These are phyloP conservation scores for Leucocoprinus leucothites DNA, from an alignment of 768 basidiomycete genomes.

Conservation along the genomic window DNA sequence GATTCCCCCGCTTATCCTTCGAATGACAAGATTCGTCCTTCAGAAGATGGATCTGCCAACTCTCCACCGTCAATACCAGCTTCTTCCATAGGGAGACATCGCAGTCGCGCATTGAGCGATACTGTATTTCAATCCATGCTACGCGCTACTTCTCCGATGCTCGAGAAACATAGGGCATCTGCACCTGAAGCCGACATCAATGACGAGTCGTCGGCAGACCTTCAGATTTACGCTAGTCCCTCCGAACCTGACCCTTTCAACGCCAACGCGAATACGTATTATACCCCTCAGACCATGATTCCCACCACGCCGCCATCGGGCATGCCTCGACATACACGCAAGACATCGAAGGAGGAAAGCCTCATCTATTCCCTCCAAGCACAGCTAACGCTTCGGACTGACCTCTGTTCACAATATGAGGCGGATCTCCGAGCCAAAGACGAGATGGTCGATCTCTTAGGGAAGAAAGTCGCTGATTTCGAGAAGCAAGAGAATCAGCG, in stretches of 20 bases:
- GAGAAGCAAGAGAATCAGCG: slow-evolving; percentile 68
- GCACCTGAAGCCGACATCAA: slow-evolving; percentile 63
- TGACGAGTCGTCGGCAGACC: slow-evolving; percentile 47
- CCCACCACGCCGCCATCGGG: slow-evolving; percentile 60
- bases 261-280: slow-evolving; percentile 70
- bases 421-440: slow-evolving; percentile 71
- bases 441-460: slow-evolving; percentile 63
- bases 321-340: slow-evolving; percentile 44
- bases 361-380: slow-evolving; percentile 72
- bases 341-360: slow-evolving; percentile 68
- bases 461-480: slow-evolving; percentile 45
- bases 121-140: slow-evolving; percentile 60
- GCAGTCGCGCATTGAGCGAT: slow-evolving; percentile 59
- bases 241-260: slow-evolving; percentile 72
- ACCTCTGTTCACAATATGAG: slow-evolving; percentile 75
- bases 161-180: slow-evolving; percentile 9
- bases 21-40: slow-evolving; percentile 24
- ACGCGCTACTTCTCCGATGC: slow-evolving; percentile 29
- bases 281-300: slow-evolving; percentile 71
- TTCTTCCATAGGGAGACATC: slow-evolving; percentile 31
- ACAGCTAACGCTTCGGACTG: slow-evolving; percentile 70
- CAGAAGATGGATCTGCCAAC: slow-evolving; percentile 1
- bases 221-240: slow-evolving; percentile 44
- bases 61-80: slow-evolving; percentile 12
- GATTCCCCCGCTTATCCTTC: slow-evolving; percentile 25